Percentiles rank a stretch among this genome's conserved stretches.
Conservation (phyloP, 257 asterid genomes). For the Forsythia suspensa region DNA sequence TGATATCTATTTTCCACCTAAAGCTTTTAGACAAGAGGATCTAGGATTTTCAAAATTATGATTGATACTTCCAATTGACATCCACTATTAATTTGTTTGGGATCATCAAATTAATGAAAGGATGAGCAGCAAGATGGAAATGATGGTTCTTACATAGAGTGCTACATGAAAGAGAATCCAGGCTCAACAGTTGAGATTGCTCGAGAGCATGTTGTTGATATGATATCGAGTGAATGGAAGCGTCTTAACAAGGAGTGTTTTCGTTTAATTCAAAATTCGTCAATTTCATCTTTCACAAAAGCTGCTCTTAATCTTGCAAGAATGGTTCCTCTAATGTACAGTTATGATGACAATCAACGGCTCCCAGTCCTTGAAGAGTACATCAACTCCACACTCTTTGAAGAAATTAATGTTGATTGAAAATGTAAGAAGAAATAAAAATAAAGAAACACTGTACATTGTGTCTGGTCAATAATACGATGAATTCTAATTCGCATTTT, state of each 20-base stretch:
- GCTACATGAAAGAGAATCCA: constrained; percentile 36
- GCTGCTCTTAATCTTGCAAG: constrained; percentile 39
- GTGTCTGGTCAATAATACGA: background rate
- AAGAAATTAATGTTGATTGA: background rate
- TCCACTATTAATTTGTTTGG: too few species aligned
- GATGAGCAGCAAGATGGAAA: constrained; percentile 49
- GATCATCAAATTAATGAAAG: constrained; percentile 7
- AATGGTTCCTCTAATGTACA: constrained; percentile 43
- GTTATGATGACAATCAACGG: constrained; percentile 15
- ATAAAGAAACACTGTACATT: too few species aligned
- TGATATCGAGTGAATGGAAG: constrained; percentile 39
- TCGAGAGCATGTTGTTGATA: constrained; percentile 22
- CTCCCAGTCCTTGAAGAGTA: constrained; percentile 26
- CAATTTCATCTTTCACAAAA: constrained; percentile 24
- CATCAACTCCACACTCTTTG: constrained; percentile 14
- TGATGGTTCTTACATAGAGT: constrained; percentile 45
- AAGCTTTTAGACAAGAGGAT: background rate
- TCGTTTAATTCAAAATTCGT: background rate
- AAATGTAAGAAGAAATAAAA: background rate
- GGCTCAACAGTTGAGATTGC: constrained; percentile 28
- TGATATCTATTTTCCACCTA: background rate
- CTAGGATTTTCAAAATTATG: background rate
- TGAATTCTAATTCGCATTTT: background rate
- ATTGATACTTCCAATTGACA: background rate
- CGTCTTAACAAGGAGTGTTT: constrained; percentile 35